Evolutionary conservation across 2,329 filamentous ascomycete genomes (phyloP).

Genomic region (Cadophora sp.): DNA sequence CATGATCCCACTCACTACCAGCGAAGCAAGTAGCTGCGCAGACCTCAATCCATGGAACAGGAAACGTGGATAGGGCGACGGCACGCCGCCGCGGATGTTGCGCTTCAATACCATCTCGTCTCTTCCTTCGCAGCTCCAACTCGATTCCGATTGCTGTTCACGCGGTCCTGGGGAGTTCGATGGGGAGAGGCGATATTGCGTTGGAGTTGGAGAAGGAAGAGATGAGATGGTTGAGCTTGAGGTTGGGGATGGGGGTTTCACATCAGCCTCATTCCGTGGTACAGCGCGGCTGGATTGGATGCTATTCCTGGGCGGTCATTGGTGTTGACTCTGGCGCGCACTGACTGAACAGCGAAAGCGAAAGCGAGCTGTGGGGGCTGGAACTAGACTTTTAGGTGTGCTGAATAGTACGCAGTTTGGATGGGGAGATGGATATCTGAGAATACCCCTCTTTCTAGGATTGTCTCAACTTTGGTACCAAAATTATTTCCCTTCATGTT

Average conservation of each 20-base stretch:
- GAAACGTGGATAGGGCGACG: conserved; percentile 41
- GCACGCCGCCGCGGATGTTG: conserved; percentile 40
- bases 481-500: no score
- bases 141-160: neutral
- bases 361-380: conserved; percentile 5
- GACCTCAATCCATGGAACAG: conserved; percentile 40
- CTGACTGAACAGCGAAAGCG: no score
- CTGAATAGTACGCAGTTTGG: neutral
- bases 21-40: conserved; percentile 37
- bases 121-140: neutral
- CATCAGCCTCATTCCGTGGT: conserved; percentile 16
- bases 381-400: neutral
- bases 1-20: conserved; percentile 41
- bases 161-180: neutral
- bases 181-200: neutral
- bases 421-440: neutral
- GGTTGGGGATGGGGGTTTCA: neutral
- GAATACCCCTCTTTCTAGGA: neutral
- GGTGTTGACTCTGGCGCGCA: no score
- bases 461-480: neutral
- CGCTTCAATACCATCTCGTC: conserved; percentile 42
- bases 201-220: neutral
- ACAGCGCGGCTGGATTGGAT: neutral
- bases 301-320: neutral
- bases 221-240: neutral